Evolutionary conservation across 257 asterid genomes (phyloP).

Genomic region (Nicotiana tabacum): DNA sequence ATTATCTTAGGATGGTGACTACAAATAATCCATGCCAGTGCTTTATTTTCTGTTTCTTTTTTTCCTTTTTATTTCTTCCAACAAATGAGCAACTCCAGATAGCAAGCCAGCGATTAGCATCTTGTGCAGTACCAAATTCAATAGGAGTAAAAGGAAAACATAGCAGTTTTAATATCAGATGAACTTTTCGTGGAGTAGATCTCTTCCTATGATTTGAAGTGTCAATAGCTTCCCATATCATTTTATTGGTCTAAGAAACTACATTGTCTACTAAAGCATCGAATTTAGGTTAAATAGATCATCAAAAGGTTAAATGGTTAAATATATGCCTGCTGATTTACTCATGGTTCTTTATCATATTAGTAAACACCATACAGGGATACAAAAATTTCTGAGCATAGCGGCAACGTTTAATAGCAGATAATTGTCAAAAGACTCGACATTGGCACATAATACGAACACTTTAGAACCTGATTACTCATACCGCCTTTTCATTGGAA

Average conservation of each 20-base stretch:
- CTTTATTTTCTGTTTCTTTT: neutral
- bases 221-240: neutral
- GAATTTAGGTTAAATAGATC: neutral
- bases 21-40: neutral
- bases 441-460: slow-evolving; percentile 13
- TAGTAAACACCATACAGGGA: neutral
- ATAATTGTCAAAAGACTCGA: neutral
- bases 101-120: neutral
- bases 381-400: neutral
- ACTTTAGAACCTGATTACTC: slow-evolving; percentile 52
- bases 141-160: neutral
- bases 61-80: neutral
- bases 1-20: neutral
- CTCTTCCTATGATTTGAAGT: neutral
- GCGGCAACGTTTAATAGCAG: neutral
- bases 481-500: slow-evolving; percentile 99
- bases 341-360: neutral
- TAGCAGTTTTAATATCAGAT: neutral
- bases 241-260: neutral
- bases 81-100: neutral
- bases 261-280: neutral
- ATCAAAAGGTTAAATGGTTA: neutral
- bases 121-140: neutral
- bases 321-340: neutral
- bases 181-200: neutral